Base-by-base conservation (phyloP, 345 rosid species). In the Garcia nutans region DNA sequence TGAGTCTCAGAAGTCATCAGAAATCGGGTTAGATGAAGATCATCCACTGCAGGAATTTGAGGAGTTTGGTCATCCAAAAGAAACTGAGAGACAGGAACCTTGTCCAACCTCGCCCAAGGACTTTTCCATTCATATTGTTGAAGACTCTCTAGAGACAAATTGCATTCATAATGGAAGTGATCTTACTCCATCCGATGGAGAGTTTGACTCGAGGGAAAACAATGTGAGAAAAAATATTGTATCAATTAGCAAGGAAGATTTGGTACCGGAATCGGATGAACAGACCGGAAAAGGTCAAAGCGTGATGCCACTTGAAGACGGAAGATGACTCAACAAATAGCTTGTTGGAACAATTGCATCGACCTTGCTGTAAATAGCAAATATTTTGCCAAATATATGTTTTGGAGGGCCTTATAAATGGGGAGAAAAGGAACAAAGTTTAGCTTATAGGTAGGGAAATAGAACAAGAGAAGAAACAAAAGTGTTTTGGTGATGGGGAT, bases 141-240 rank as follows among this genome's bases (percentile, higher is more conserved):
- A 82, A 47, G 84, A 82, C 72, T 85, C 83, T 22, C 47, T 59
- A 42, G 88, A 81, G 44, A 58, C 37, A 45, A 66, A 3, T 47
- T 37, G 10, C 28, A 24, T 12, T 54, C 66, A 59, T 10, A 76
- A 74, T 11, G 80, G 33, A 77, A 55, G 50, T 13, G 65, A 45
- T 47, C 50, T 7, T 33, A n/a, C 63, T 1, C 42, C 24, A 15
- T 58, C 68, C 5, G 28, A 24, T 22, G 31, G 42, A 65, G 71
- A 42, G 41, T 50, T 74, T 63, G 42, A 42, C 23, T 54, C 50
- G 20, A 49, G 22, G 23, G 45, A 60, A 57, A 50, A 20, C 47
- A 33, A 55, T 15, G 19, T 75, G 20, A 23, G 68, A 44, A 68
- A 76, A 23, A 69, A 20, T 59, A 42, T 42, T 11, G 42, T 15